These are phyloP conservation scores for Colletotrichum horii DNA, from an alignment of 2,329 filamentous ascomycete genomes.

Conservation along the genomic window DNA sequence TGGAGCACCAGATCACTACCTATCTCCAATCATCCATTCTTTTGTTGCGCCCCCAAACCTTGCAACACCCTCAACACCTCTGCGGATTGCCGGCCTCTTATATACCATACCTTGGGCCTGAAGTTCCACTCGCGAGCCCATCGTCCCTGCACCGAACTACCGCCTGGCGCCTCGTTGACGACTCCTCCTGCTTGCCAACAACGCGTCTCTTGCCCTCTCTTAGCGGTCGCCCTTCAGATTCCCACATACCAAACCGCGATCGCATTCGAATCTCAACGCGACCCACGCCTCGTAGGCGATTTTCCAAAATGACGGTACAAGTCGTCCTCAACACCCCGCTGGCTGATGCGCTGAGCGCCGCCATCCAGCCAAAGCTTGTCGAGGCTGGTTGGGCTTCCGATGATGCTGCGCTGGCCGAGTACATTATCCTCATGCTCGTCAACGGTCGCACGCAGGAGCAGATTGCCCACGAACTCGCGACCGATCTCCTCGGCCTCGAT, in stretches of 20 bases:
- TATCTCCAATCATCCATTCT: constrained; percentile 12
- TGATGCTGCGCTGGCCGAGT: constrained; percentile 88
- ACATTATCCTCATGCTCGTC: constrained; percentile 95
- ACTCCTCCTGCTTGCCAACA: not conserved
- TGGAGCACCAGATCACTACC: not conserved
- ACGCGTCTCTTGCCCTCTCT: constrained; percentile 6
- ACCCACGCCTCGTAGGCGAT: constrained; percentile 7
- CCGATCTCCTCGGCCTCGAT: constrained; percentile 81
- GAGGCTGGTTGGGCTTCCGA: constrained; percentile 93
- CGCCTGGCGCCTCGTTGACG: not conserved
- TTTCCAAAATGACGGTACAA: constrained; percentile 74
- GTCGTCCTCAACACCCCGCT: constrained; percentile 80
- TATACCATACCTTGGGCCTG: constrained; percentile 1
- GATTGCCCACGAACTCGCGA: constrained; percentile 85
- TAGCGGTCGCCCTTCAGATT: not conserved
- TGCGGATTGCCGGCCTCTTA: not conserved
- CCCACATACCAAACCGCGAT: not conserved
- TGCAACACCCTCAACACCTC: not conserved
- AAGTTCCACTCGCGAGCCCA: not conserved
- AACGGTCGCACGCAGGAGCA: constrained; percentile 94
- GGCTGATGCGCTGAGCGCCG: constrained; percentile 80
- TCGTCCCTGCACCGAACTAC: not conserved
- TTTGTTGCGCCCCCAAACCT: not conserved
- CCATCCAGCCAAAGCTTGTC: constrained; percentile 88
- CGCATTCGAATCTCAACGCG: not conserved